These are phyloP conservation scores for Xylaria curta DNA, from an alignment of 495 filamentous ascomycete genomes.

Conservation along the genomic window DNA sequence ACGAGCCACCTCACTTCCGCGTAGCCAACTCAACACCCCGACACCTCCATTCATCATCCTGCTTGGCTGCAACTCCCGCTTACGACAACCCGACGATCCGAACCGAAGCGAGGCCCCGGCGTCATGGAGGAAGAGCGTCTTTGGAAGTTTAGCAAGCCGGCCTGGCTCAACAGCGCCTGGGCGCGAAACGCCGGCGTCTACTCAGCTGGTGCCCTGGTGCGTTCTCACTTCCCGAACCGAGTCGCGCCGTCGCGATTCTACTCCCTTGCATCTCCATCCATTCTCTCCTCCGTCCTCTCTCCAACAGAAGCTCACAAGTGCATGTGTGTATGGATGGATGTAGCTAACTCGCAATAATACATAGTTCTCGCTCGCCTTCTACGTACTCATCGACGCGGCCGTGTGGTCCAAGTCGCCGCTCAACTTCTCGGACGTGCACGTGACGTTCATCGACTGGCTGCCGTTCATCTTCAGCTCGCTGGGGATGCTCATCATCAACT, in stretches of 20 bases:
- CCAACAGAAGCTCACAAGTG: too few relatives aligned
- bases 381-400: constrained; percentile 90
- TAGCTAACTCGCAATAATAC: neutral
- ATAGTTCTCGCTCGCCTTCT: constrained; percentile 97
- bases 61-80: neutral
- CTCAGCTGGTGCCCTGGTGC: constrained; percentile 82
- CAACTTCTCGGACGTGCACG: constrained; percentile 83
- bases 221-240: constrained; percentile 33
- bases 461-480: constrained; percentile 91
- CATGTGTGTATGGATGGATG: neutral
- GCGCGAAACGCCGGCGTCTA: constrained; percentile 85
- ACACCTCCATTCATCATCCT: neutral
- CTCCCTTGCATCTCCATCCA: neutral
- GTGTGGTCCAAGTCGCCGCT: constrained; percentile 80
- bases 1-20: neutral
- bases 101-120: constrained; percentile 4
- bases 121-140: constrained; percentile 68
- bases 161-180: constrained; percentile 89
- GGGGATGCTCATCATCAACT: constrained; percentile 99
- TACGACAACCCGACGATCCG: neutral
- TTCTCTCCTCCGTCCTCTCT: neutral
- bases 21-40: neutral
- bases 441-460: constrained; percentile 98
- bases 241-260: neutral
- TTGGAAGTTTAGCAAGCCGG: constrained; percentile 79